phyloP scores from a whole-genome alignment of 495 filamentous ascomycete species.

The Usnea hakonensis region DNA sequence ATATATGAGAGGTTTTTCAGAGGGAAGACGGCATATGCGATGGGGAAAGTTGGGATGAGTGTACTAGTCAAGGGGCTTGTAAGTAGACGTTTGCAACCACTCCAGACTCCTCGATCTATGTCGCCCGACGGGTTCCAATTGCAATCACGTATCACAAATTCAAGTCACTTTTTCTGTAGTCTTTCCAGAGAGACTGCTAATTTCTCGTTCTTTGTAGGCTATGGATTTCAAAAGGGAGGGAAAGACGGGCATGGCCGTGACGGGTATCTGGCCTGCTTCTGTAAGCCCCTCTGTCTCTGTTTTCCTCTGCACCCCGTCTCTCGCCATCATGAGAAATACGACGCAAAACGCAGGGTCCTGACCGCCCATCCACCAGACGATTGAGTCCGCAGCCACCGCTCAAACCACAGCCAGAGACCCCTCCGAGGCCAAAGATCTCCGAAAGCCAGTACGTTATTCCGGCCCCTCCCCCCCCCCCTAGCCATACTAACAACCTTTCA shows the following conservation, averaged over 20 bases:
- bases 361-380: background rate
- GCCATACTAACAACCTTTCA: background rate
- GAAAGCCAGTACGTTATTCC: background rate
- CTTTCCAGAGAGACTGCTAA: background rate
- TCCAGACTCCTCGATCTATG: background rate
- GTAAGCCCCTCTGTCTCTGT: slow-evolving; percentile 36
- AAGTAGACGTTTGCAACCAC: background rate
- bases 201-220: slow-evolving; percentile 28
- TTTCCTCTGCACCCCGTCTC: background rate
- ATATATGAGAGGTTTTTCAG: slow-evolving; percentile 81
- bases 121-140: background rate
- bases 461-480: background rate
- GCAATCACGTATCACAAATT: too few species aligned
- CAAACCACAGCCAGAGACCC: background rate
- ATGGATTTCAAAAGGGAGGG: slow-evolving; percentile 74
- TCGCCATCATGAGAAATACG: background rate
- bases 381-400: background rate
- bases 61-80: slow-evolving; percentile 66
- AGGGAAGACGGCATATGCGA: slow-evolving; percentile 81
- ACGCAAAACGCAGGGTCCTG: background rate
- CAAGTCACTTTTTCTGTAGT: background rate
- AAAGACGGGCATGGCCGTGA: slow-evolving; percentile 62
- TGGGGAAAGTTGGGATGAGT: slow-evolving; percentile 81
- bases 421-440: background rate
- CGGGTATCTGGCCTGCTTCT: slow-evolving; percentile 72